These are phyloP conservation scores for Amanita phalloides DNA, from an alignment of 768 basidiomycete species.

Conservation along the genomic window DNA sequence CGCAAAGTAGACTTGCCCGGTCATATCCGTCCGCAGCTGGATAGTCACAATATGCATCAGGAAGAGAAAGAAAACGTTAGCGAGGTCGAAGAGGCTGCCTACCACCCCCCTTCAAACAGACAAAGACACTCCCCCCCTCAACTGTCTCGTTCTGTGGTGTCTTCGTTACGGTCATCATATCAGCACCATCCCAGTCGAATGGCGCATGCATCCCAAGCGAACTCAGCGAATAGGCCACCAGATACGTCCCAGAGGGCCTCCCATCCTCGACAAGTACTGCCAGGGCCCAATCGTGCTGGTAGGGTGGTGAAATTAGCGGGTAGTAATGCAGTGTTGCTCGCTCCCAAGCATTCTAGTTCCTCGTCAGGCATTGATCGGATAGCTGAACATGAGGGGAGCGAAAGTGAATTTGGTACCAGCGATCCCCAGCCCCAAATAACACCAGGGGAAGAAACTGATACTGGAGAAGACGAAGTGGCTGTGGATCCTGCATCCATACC, in stretches of 20 bases:
- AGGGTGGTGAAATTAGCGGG: slow-evolving; percentile 31
- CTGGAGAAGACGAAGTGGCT: slow-evolving; percentile 17
- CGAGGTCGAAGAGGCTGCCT: slow-evolving; percentile 27
- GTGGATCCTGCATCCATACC: slow-evolving; percentile 18
- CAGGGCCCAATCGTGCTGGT: slow-evolving; percentile 35
- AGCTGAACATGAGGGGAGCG: slow-evolving; percentile 28
- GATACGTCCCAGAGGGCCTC: slow-evolving; percentile 23
- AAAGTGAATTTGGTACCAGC: slow-evolving; percentile 23
- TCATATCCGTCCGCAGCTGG: neutral
- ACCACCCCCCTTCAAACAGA: slow-evolving; percentile 14
- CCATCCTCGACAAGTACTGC: slow-evolving; percentile 29
- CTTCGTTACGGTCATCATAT: slow-evolving; percentile 13
- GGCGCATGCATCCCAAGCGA: slow-evolving; percentile 13
- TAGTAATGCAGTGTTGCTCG: slow-evolving; percentile 13
- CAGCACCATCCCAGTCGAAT: slow-evolving; percentile 14
- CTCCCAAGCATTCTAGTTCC: slow-evolving; percentile 16
- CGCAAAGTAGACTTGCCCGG: neutral
- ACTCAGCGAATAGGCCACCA: slow-evolving; percentile 15
- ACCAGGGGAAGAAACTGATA: slow-evolving; percentile 22
- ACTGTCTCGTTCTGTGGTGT: slow-evolving; percentile 19
- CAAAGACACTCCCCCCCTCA: slow-evolving; percentile 24
- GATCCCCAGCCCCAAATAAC: slow-evolving; percentile 13
- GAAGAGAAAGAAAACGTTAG: slow-evolving; percentile 43
- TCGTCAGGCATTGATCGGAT: slow-evolving; percentile 34
- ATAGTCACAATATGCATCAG: slow-evolving; percentile 19